phyloP scores from a whole-genome alignment of 768 basidiomycete species.

The Sarcomyxa edulis region DNA sequence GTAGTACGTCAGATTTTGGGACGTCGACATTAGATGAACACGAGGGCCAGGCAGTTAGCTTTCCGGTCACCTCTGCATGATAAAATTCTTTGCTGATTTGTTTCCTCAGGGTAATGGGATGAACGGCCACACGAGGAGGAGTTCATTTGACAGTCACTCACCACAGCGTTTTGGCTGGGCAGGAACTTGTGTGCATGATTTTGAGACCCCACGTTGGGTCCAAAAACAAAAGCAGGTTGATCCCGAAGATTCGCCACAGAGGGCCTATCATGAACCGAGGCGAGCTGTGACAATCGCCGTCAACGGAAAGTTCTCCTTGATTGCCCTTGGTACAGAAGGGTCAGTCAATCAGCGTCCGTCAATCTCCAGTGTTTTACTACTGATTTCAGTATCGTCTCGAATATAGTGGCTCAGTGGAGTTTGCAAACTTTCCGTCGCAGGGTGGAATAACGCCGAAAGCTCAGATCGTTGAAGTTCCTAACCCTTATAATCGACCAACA shows the following conservation, averaged over 20 bases:
- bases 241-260: conserved; percentile 26
- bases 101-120: neutral
- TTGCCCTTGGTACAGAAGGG: conserved; percentile 77
- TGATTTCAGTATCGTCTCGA: neutral
- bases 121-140: neutral
- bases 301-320: conserved; percentile 76
- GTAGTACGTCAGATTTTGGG: conserved; percentile 6
- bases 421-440: conserved; percentile 63
- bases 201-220: conserved; percentile 71
- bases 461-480: conserved; percentile 58
- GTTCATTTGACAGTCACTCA: conserved; percentile 14
- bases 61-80: neutral
- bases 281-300: conserved; percentile 62
- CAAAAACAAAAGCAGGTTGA: conserved; percentile 67
- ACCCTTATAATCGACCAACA: conserved; percentile 48
- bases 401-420: conserved; percentile 61
- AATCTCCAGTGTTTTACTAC: conserved; percentile 1
- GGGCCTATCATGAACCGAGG: conserved; percentile 56
- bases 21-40: conserved; percentile 18
- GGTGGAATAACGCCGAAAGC: conserved; percentile 53
- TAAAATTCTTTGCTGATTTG: neutral
- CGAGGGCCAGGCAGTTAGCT: conserved; percentile 13
- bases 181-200: conserved; percentile 77
- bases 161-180: conserved; percentile 46
- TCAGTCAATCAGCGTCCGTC: conserved; percentile 19